Conservation (phyloP, 768 basidiomycete genomes). For the Auricularia auricula-judae region DNA sequence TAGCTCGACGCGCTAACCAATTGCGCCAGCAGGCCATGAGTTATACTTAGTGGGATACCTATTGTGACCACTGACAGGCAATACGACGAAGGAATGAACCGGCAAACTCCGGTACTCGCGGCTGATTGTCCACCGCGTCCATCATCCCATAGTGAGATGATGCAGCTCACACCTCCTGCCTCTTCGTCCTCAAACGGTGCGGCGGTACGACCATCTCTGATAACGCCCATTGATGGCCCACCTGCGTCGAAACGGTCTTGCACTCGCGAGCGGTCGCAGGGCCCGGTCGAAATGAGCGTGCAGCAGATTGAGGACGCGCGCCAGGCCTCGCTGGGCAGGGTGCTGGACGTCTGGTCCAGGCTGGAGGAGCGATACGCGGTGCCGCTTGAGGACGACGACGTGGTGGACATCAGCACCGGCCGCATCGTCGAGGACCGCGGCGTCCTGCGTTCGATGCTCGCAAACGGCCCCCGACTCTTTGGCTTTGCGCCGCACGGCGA, state of each 20-base stretch:
- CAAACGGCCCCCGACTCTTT: background rate
- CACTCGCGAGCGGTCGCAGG: background rate
- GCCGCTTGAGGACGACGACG: background rate
- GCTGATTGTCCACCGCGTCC: too few relatives aligned
- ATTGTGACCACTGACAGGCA: too few relatives aligned
- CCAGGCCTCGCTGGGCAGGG: background rate
- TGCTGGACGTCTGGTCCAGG: background rate
- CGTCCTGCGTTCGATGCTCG: background rate
- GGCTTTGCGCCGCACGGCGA: background rate
- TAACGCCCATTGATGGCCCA: background rate
- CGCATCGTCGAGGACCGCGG: background rate
- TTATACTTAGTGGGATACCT: too few relatives aligned
- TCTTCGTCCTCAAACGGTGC: background rate
- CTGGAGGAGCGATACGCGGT: background rate
- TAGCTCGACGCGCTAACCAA: too few relatives aligned
- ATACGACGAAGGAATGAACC: too few relatives aligned
- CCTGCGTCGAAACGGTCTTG: too few relatives aligned
- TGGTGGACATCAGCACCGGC: background rate
- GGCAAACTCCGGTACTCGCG: too few relatives aligned
- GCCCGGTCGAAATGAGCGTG: background rate
- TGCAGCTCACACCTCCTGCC: background rate
- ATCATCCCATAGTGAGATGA: background rate
- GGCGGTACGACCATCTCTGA: background rate
- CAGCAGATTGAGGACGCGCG: background rate
- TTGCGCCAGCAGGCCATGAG: too few relatives aligned